Percentiles rank a stretch among this genome's conserved stretches.
These are phyloP conservation scores for Naegleria lovaniensis DNA, from an alignment of 208 protist species.

Conservation along the genomic window DNA sequence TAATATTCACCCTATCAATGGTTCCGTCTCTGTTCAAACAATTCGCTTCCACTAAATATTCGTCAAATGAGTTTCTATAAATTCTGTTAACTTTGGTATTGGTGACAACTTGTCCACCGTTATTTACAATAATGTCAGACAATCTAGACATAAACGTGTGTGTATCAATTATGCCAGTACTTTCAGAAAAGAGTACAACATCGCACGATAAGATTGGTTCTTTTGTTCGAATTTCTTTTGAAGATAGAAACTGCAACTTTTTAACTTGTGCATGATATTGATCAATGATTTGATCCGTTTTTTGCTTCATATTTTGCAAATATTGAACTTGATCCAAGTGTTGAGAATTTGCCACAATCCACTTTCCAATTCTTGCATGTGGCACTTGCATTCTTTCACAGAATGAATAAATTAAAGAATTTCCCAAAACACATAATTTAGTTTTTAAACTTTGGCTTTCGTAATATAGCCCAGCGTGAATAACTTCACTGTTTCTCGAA, in stretches of 20 bases:
- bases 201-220: slow-evolving; percentile 48
- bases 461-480: slow-evolving; percentile 57
- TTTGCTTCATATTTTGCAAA: slow-evolving; percentile 17
- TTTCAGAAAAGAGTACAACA: slow-evolving; percentile 44
- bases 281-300: slow-evolving; percentile 14
- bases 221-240: slow-evolving; percentile 24
- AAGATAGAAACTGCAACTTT: slow-evolving; percentile 41
- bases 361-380: slow-evolving; percentile 48
- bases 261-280: slow-evolving; percentile 29
- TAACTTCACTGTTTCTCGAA: slow-evolving; percentile 51
- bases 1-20: neutral
- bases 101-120: too few relatives aligned
- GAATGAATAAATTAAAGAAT: slow-evolving; percentile 49
- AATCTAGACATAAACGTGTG: neutral
- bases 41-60: neutral
- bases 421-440: slow-evolving; percentile 46
- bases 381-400: slow-evolving; percentile 33
- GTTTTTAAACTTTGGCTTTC: slow-evolving; percentile 47
- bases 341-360: slow-evolving; percentile 46
- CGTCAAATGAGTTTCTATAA: neutral
- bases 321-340: slow-evolving; percentile 35
- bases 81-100: neutral
- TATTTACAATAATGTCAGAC: neutral
- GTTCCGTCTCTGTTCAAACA: neutral
- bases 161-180: slow-evolving; percentile 50